These are phyloP conservation scores for Sporothrix brunneoviolacea DNA, from an alignment of 2,329 filamentous ascomycete species.

Conservation along the genomic window DNA sequence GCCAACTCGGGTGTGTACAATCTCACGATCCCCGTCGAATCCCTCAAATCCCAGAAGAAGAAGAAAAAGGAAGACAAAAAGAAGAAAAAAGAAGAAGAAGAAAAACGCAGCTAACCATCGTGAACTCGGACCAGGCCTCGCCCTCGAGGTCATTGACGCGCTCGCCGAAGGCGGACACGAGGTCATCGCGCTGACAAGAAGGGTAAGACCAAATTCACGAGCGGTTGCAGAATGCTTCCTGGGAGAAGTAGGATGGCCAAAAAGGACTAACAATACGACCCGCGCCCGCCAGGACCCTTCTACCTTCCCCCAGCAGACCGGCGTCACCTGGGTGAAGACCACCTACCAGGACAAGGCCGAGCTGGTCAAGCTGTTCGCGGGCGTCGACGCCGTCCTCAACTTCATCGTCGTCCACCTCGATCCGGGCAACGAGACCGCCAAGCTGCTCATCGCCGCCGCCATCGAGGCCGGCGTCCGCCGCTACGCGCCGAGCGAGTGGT, in stretches of 20 bases:
- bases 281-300: conserved; percentile 10
- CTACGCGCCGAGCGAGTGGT: conserved; percentile 57
- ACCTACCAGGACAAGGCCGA: conserved; percentile 12
- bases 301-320: conserved; percentile 1
- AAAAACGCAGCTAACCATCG: too few species aligned
- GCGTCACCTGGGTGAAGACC: conserved; percentile 9
- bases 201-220: not conserved
- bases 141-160: conserved; percentile 12
- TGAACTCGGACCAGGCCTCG: conserved; percentile 1
- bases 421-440: not conserved
- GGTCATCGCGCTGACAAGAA: conserved; percentile 4
- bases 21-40: too few species aligned
- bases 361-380: conserved; percentile 7
- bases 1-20: conserved; percentile 3
- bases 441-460: conserved; percentile 50
- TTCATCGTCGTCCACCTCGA: conserved; percentile 12
- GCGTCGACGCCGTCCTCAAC: conserved; percentile 11
- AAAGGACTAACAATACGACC: too few species aligned
- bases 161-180: conserved; percentile 9
- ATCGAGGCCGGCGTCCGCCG: conserved; percentile 52
- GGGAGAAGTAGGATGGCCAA: too few species aligned
- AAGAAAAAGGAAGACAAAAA: too few species aligned
- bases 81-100: too few species aligned
- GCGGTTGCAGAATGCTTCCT: too few species aligned
- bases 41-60: too few species aligned